Evolutionary conservation across 495 filamentous ascomycete species (phyloP), one percentile per base, ranked within the genome.

Genomic region (Staphylotrichum tortipilum): DNA sequence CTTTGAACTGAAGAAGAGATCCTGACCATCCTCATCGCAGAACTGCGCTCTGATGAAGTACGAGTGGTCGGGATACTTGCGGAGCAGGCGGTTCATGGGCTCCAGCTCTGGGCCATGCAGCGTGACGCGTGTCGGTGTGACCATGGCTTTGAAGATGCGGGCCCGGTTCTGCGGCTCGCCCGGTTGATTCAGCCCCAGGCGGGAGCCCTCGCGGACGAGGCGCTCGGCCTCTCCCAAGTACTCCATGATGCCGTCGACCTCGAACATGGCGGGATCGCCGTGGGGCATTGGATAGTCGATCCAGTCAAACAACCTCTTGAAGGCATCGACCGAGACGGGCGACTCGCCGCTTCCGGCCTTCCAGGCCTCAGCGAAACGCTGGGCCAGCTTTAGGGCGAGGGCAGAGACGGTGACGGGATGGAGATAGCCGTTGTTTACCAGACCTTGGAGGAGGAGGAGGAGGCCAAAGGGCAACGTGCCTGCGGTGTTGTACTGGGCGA

Each of bases 41-140:
- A 92, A 62, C 29, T 65, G 61, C 0, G 88, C 82, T 4, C 86
- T 77, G 10, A 89, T 55, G 54, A 91, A 90, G 58, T 78, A 76
- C 15, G 84, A 78, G 3, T 83, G 72, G 2, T 77, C 57, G 1
- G 77, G 67, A 50, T 83, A 94, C 44, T 80, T 82, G 26, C 88
- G 76, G 4, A 94, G 68, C 2, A 91, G 78, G 11, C 88, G 75
- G 59, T 94, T 94, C 55, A 75, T 81, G 3, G 74, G 69, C 65
- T 90, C 88, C 2, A 76, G 62, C 31, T 82, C 79, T 1, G 87
- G 87, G 0, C 88, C 88, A 23, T 77, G 74, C 14, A 89, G 70
- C n/a, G 72, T 78, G 31, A 81, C 75, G 2, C 80, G 76, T n/a
- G 77, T 69, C 0, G 88, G 88, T 0, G 84, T 86, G 23, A 90